Base-by-base conservation (phyloP, 163 green algal genomes). In the Scenedesmus sp. region DNA sequence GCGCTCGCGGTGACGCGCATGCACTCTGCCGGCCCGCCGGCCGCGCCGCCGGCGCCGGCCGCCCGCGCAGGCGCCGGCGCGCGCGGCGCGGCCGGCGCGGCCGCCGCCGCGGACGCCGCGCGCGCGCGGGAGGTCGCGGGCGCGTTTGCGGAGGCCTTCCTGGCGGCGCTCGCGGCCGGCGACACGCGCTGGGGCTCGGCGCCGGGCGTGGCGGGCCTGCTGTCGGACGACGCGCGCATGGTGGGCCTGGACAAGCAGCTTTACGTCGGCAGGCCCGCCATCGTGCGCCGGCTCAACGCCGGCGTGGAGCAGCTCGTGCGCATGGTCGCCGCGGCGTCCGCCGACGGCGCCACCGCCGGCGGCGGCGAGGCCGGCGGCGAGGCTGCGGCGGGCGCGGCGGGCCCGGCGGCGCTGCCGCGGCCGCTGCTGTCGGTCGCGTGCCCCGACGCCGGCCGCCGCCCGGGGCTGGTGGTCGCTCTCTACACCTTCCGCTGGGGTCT, bases 401-500 rank as follows among this genome's bases (percentile, higher is more conserved):
- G 9, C 6, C n/a, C 53, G n/a, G 53, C 20, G 3, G 13, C 53
- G n/a, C 24, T 67, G 73, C 50, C 74, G 31, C 54, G 54, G 47
- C 63, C 74, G 3, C 26, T 11, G n/a, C 63, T 81, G 63, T 51
- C 7, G 34, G 74, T 81, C 18, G 53, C 34, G 18, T 65, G 48
- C 47, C 62, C 74, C 28, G 74, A 81, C 39, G 47, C 63, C 4
- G 56, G 67, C 34, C 34, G 50, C 15, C 63, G 70, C 9, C 74
- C 74, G 26, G 45, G 34, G 6, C n/a, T 42, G 18, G 74, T 75
- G 56, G 45, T 70, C n/a, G 60, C 64, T 17, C 29, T 53, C 13
- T 86, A 86, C 51, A 67, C 24, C 24, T 81, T 74, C 54, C 70
- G 58, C 33, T 80, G 60, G 73, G 80, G 80, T 7, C 24, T 83